Evolutionary conservation across 1,284 basidiomycete genomes (phyloP), one percentile per base, ranked within the genome.

Genomic region (Puccinia hordei): DNA sequence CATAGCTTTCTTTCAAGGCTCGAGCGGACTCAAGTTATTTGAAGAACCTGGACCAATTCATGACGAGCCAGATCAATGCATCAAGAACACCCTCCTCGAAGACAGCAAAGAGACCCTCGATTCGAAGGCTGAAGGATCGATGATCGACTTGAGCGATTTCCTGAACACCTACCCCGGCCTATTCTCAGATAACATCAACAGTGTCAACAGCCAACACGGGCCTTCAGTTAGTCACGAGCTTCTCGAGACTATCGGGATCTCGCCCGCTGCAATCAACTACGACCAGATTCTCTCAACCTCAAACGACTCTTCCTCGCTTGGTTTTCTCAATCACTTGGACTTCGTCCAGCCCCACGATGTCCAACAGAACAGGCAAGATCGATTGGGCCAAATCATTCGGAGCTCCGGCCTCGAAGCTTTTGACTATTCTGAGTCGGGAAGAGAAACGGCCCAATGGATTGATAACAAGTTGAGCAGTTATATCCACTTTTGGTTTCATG

Each of bases 121-220:
- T 22, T 44, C 53, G 10, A 74, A 59, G 38, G 22, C 38, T 17
- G 55, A 61, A 13, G 73, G 38, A 24, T 46, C 65, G 17, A 55
- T 57, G 63, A 55, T 77, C 65, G 65, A 77, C 38, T 33, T 77
- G 19, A 77, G 66, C 53, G 75, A 77, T 0, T 57, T 77, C 49
- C 41, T 77, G 13, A 77, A 55, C 24, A 49, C 75, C 13, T 77
- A 77, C 41, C 65, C 75, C 33, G 63, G 63, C 35, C 46, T 77
- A 66, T 57, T 77, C 63, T 68, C 75, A 19, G 65, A 72, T 2
- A 53, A 38, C 13, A 72, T 72, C 30, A 33, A 27, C 12, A 55
- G 10, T 51, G n/a, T 13, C 30, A 24, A 71, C 46, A 33, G 10
- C 46, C 68, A 30, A 4, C 12, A 68, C 24, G 24, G 41, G 15